These are phyloP conservation scores for Polyrhizophydium stewartii DNA, from an alignment of 371 early-diverging fungal genomes.

Conservation along the genomic window DNA sequence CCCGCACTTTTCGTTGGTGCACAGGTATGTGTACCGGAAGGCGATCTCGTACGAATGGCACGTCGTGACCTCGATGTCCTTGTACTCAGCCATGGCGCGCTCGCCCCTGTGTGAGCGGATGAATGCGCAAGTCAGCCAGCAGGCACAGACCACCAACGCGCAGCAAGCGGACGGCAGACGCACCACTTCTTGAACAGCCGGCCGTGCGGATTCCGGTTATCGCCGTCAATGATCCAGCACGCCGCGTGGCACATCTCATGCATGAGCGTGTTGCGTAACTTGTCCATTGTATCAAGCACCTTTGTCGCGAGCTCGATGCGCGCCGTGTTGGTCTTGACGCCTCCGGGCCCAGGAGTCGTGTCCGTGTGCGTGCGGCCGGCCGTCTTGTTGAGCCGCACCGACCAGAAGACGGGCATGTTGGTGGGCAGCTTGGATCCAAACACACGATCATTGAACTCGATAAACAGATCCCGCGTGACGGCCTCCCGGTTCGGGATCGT, in stretches of 20 bases:
- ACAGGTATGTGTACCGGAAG: slow-evolving; percentile 25
- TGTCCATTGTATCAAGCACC: slow-evolving; percentile 26
- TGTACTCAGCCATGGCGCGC: slow-evolving; percentile 10
- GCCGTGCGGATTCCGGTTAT: slow-evolving; percentile 32
- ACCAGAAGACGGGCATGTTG: slow-evolving; percentile 27
- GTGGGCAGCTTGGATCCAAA: slow-evolving; percentile 21
- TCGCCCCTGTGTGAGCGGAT: slow-evolving; percentile 9
- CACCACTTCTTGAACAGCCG: slow-evolving; percentile 29
- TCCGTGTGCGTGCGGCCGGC: slow-evolving; percentile 25
- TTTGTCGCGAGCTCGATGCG: slow-evolving; percentile 32
- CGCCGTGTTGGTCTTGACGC: too few relatives aligned
- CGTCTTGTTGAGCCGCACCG: slow-evolving; percentile 20
- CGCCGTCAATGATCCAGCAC: slow-evolving; percentile 25
- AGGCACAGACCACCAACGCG: too few relatives aligned
- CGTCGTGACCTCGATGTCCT: slow-evolving; percentile 25
- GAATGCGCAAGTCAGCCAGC: too few relatives aligned
- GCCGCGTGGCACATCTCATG: slow-evolving; percentile 43
- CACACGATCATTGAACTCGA: slow-evolving; percentile 22
- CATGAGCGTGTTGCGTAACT: slow-evolving; percentile 26
- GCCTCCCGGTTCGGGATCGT: slow-evolving; percentile 4
- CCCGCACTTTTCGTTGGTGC: slow-evolving; percentile 20
- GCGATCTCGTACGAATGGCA: slow-evolving; percentile 40
- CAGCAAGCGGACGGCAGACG: background rate
- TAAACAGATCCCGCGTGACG: slow-evolving; percentile 12
- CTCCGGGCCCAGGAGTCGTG: background rate